Evolutionary conservation across 2,329 filamentous ascomycete species (phyloP), one percentile per base, ranked within the genome.

Genomic region (Aspergillus hortae): DNA sequence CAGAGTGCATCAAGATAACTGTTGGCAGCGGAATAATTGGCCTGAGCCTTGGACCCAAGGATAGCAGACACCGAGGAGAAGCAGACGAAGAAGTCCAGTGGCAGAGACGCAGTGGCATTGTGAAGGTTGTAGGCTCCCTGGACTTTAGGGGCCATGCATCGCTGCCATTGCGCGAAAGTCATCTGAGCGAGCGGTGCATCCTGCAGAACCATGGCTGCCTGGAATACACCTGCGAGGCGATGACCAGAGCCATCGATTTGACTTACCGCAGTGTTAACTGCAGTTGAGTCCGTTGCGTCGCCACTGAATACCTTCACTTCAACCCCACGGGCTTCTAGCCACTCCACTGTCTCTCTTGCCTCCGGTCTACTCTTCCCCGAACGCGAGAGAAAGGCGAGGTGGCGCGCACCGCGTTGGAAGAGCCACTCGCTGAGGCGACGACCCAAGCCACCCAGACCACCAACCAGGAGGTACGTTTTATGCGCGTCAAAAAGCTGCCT

Each of bases 1-100:
- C 19, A 19, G 19, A 19, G 19, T 19, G 19, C 19, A 19, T 19
- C 19, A 4, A 19, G 19, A 19, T 19, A 19, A 19, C 19, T 19
- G 19, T 19, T 19, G 19, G 19, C 48, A 6, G 52, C 48, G 5
- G 48, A 36, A 44, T 54, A 54, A 23, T 47, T 51, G 15, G 27
- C 36, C 27, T 54, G 48, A 9, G 36, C 52, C 17, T 30, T 32
- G 36, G 27, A 40, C 6, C 52, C 52, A 6, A 44, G 17, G n/a
- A 43, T 21, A 2, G 23, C 48, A 1, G 43, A 44, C 2, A 43
- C 40, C 3, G 52, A 54, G 2, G 48, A 50, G 19, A 50, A 44
- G 38, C 25, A 32, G 36, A 54, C 19, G 40, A 54, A 54, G 44
- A 54, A 54, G 21, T 51, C 48, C 17, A 54, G 23, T 4, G 21